Evolutionary conservation across 306 rosid species (phyloP), one percentile per base, ranked within the genome.

Genomic region (Cicer arietinum): DNA sequence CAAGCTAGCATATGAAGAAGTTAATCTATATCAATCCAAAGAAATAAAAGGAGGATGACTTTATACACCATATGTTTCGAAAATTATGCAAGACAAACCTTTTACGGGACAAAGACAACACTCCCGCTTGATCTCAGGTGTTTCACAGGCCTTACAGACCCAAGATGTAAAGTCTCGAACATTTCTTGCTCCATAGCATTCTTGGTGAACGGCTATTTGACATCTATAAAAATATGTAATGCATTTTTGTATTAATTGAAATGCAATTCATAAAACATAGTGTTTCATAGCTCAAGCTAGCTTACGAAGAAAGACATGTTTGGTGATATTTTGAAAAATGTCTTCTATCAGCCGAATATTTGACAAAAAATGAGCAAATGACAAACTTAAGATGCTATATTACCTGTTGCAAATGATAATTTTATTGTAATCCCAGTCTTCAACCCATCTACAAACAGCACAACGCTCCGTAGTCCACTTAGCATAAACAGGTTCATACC

Each of bases 401-500:
- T 86, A 93, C 99, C 99, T 89, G 85, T 80, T 95, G 96, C 99
- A 95, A 75, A 95, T 95, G 78, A 95, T 95, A 82, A 95, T 95
- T 78, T 95, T 95, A 78, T 95, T 95, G 80, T 95, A 95, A 84
- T 95, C 99, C 98, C 98, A 95, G 82, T 95, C 99, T 85, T 95
- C 99, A 78, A 95, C 99, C 99, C 99, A 95, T 89, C 99, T 90
- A 83, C 99, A 95, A 43, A 95, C 97, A 65, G 99, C 99, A 80
- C 99, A 95, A 76, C 99, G 96, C 77, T 95, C 99, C n/a, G 99
- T 95, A 58, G 99, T 95, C 99, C 99, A 95, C 84, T 89, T 95
- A 16, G 93, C 92, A 82, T 82, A 57, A 75, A 95, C 97, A 54
- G 99, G 99, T 84, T 92, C 98, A 50, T 95, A 95, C 79, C 85